Percentiles rank a stretch among this genome's conserved stretches.
Conservation (phyloP, 257 asterid genomes). For the Ajuga chamaepitys region DNA sequence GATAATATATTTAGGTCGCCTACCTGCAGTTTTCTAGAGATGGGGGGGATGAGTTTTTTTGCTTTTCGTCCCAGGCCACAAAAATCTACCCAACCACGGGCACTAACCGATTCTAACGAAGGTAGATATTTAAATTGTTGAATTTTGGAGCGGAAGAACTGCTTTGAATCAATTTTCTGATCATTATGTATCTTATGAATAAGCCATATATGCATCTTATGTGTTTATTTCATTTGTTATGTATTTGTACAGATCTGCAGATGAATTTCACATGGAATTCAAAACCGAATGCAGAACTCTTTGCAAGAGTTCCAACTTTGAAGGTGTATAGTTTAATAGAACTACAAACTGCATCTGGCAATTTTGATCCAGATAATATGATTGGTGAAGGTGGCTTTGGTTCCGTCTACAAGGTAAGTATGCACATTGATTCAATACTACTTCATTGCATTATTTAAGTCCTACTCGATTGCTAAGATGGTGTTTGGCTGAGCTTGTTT, state of each 20-base stretch:
- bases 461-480: background rate
- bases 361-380: constrained; percentile 51
- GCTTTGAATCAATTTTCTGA: background rate
- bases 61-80: too few relatives aligned
- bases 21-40: too few relatives aligned
- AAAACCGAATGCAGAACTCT: constrained; percentile 53
- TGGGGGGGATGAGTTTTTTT: too few relatives aligned
- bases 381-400: constrained; percentile 96
- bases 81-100: too few relatives aligned
- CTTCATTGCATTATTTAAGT: background rate
- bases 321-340: constrained; percentile 57
- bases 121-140: constrained; percentile 32
- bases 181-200: background rate
- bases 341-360: constrained; percentile 50
- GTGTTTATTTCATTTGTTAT: background rate
- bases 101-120: too few relatives aligned
- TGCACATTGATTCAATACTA: too few relatives aligned
- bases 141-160: background rate
- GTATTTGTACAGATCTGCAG: background rate
- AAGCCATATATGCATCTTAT: background rate
- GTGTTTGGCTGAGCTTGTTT: too few relatives aligned
- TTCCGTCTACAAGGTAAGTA: constrained; percentile 68
- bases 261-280: constrained; percentile 12
- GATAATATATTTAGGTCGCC: too few relatives aligned
- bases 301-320: constrained; percentile 24